Evolutionary conservation across 768 basidiomycete species (phyloP).

Genomic region (Macrolepiota dolichaula): DNA sequence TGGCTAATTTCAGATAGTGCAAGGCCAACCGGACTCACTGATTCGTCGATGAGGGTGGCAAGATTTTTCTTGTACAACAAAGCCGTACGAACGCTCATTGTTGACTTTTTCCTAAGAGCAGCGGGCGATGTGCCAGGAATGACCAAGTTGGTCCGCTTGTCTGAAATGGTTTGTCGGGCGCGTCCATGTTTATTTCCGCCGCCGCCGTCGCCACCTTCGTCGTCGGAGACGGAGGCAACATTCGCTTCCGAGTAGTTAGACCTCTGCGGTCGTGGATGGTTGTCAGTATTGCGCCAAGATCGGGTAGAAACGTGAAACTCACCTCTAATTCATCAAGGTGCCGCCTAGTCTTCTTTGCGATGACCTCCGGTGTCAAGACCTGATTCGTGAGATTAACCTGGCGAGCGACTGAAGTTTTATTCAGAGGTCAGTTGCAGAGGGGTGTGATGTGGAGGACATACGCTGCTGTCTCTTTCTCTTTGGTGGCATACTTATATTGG

Average conservation of each 20-base stretch:
- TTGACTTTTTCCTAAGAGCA: conserved; percentile 72
- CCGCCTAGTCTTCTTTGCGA: conserved; percentile 71
- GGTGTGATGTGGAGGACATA: conserved; percentile 23
- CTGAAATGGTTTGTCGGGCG: conserved; percentile 75
- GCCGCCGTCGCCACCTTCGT: conserved; percentile 35
- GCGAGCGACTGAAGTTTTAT: conserved; percentile 37
- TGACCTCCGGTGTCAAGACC: conserved; percentile 55
- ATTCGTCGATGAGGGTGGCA: conserved; percentile 70
- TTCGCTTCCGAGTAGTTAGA: conserved; percentile 72
- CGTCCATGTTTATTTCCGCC: conserved; percentile 57
- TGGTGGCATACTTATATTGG: conserved; percentile 35
- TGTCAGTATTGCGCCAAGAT: conserved; percentile 9
- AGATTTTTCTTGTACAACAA: conserved; percentile 83
- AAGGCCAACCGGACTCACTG: conserved; percentile 45
- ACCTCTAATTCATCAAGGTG: conserved; percentile 89
- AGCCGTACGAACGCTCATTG: conserved; percentile 76
- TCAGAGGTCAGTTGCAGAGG: not conserved
- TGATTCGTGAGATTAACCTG: conserved; percentile 41
- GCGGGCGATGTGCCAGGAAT: conserved; percentile 44
- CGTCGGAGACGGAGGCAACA: conserved; percentile 41
- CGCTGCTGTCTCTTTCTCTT: conserved; percentile 48
- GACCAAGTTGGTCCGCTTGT: conserved; percentile 56
- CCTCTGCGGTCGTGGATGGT: conserved; percentile 46
- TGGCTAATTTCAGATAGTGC: not conserved
- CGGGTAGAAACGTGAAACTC: conserved; percentile 7